Base-by-base conservation (phyloP, 2,329 filamentous ascomycete genomes). In the Fusarium scirpi region DNA sequence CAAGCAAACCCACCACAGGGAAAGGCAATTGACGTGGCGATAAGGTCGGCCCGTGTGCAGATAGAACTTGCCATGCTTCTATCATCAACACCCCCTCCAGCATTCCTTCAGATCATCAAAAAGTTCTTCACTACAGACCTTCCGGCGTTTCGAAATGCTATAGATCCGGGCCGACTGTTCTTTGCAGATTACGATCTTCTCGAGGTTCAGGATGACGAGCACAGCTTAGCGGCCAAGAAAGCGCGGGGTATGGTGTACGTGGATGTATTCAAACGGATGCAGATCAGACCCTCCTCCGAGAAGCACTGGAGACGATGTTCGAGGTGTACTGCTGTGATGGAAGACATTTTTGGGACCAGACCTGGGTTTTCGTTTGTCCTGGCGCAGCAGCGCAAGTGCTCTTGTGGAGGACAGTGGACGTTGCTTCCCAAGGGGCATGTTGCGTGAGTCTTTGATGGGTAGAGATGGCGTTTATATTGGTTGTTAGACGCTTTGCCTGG, bases 151-250 rank as follows among this genome's bases (percentile, higher is more conserved):
- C 84, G 87, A 43, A 82, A 82, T 8, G 84, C 86, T 58, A 85
- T 90, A 13, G 89, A 96, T 70, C 85, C 89, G 29, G 87, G 90
- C 12, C 86, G 86, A 65, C 84, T 97, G 51, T 92, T 92, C 80
- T 92, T 94, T 79, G 87, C 88, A 51, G 89, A 96, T 76, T 93
- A 90, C 58, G 85, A 84, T 51, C 87, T 92, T 77, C 83, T 96
- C 13, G 91, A 91, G 8, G 82, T 93, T 16, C 85, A 86, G 12
- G 86, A 90, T 56, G 88, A 90, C 63, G 79, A 80, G 16, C 81
- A 82, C 20, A 87, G 85, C 7, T 76, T 87, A 15, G 78, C 76
- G 5, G 74, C 76, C 22, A 80, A 80, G 61, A 80, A 77, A 62
- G 76, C 77, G 4, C 80, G 74, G 40, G 79, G 80, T 3, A 70